Base-by-base conservation (phyloP, 2,329 filamentous ascomycete species). In the Nemania diffusa region DNA sequence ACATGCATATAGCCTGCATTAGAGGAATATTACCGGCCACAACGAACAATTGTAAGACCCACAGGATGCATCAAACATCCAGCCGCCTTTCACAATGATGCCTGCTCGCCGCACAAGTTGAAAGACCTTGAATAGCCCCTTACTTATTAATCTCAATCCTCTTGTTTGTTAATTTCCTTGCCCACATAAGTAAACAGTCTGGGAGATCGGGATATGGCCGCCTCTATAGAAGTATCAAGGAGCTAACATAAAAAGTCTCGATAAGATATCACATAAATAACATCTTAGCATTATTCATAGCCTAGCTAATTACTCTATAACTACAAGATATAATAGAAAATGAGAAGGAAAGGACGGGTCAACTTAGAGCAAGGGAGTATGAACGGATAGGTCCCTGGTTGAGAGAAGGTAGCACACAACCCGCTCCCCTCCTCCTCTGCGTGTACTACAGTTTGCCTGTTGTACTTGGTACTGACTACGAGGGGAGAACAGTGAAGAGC, bases 381-480 rank as follows among this genome's bases (percentile, higher is more conserved):
- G 17, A 34, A 1, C 24, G 20, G 24, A 34, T 22, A 5, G 11
- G 1, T 52, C 13, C 3, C 11, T 1, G 22, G 7, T 17, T 44
- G n/a, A 32, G 32, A 40, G 44, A 42, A 34, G 1, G 53, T 57
- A 37, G 52, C 9, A 57, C 48, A 57, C 32, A 37, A n/a, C 6
- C 51, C 32, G 32, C n/a, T 15, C 40, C 15, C 34, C 50, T 8
- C 53, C 55, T 26, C 24, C 61, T 60, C 40, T 27, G 11, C 50
- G 57, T n/a, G 61, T 57, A 50, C 29, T 42, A 57, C 65, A 13
- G 29, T 42, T 40, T 44, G 11, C 37, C n/a, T 29, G 26, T 50
- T 29, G 55, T 51, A 44, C 48, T 24, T 32, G 7, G 6, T 44
- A 17, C 17, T n/a, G 32, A 27, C 20, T 13, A 55, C 22, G 17